Percentiles rank a stretch among this genome's conserved stretches.
These are phyloP conservation scores for Poa pratensis DNA, from an alignment of 176 grass and related monocot species.

Conservation along the genomic window DNA sequence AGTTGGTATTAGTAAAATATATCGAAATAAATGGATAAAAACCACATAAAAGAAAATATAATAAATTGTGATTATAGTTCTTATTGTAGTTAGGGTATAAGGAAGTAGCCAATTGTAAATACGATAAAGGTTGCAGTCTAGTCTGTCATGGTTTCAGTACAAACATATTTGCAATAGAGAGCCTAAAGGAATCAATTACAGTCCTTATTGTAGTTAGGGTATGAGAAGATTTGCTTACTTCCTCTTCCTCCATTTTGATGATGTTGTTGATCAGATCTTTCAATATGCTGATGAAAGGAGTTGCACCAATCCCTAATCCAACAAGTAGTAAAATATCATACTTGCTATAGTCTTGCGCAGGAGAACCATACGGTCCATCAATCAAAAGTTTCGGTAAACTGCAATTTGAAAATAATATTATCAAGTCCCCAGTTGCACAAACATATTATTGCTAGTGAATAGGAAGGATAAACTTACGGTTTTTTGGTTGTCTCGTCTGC, in stretches of 20 bases:
- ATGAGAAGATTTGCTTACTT: constrained; percentile 44
- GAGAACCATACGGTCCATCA: constrained; percentile 93
- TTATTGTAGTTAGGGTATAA: neutral
- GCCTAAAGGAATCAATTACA: neutral
- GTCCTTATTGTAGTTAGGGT: constrained; percentile 5
- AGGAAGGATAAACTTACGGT: constrained; percentile 48
- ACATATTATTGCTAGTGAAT: constrained; percentile 33
- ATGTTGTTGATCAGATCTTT: constrained; percentile 87
- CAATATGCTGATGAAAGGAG: constrained; percentile 90
- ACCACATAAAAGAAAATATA: constrained; percentile 16
- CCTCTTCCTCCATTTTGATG: constrained; percentile 79
- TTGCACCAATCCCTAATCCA: constrained; percentile 92
- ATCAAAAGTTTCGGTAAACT: constrained; percentile 96
- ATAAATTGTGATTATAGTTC: neutral
- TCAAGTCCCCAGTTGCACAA: constrained; percentile 34
- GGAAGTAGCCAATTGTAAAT: neutral
- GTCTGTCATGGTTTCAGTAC: constrained; percentile 12
- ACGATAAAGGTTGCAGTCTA: constrained; percentile 8
- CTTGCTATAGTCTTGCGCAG: constrained; percentile 92
- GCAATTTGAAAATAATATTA: constrained; percentile 44
- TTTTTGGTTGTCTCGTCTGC: constrained; percentile 87
- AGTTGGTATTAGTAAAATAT: constrained; percentile 8
- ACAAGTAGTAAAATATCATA: constrained; percentile 91
- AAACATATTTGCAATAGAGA: constrained; percentile 19
- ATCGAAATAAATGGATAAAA: constrained; percentile 10